Percentiles rank a stretch among this genome's conserved stretches.
Evolutionary conservation across 2,329 filamentous ascomycete genomes (phyloP).

Genomic region (Colletotrichum tropicicola): DNA sequence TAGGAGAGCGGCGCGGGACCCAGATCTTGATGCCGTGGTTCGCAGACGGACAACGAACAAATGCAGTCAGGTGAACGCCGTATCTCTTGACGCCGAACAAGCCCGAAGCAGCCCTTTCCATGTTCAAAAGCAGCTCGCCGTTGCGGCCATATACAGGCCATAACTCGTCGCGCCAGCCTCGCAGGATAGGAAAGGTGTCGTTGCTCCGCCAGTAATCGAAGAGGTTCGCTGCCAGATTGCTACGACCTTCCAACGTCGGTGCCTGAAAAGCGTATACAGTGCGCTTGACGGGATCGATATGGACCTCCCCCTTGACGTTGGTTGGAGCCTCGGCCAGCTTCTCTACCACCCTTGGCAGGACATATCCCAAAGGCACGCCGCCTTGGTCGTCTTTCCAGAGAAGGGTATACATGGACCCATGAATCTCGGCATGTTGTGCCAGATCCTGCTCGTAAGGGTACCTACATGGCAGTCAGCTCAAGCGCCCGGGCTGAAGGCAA

Average conservation of each 20-base stretch:
- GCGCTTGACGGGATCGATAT: conserved; percentile 65
- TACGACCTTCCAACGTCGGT: conserved; percentile 70
- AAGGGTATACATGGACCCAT: conserved; percentile 73
- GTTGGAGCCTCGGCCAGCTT: conserved; percentile 58
- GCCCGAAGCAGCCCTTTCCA: conserved; percentile 79
- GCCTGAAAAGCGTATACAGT: conserved; percentile 72
- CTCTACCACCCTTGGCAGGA: conserved; percentile 60
- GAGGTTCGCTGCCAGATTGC: conserved; percentile 62
- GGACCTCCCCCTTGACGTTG: conserved; percentile 65
- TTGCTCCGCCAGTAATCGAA: conserved; percentile 74
- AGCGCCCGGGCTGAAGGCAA: background rate
- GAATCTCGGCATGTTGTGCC: conserved; percentile 60
- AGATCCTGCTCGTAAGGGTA: conserved; percentile 80
- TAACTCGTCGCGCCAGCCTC: conserved; percentile 82
- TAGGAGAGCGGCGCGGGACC: conserved; percentile 79
- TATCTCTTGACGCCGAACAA: conserved; percentile 82
- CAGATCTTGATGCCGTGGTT: conserved; percentile 77
- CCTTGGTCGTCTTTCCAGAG: conserved; percentile 71
- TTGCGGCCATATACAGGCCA: conserved; percentile 80
- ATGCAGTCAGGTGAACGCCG: conserved; percentile 84
- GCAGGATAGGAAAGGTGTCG: conserved; percentile 77
- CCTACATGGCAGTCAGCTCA: conserved; percentile 50
- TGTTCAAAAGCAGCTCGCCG: conserved; percentile 72
- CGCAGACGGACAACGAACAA: conserved; percentile 55
- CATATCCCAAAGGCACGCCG: conserved; percentile 70